Evolutionary conservation across 2,329 filamentous ascomycete species (phyloP).

Genomic region (Claviceps sp.): DNA sequence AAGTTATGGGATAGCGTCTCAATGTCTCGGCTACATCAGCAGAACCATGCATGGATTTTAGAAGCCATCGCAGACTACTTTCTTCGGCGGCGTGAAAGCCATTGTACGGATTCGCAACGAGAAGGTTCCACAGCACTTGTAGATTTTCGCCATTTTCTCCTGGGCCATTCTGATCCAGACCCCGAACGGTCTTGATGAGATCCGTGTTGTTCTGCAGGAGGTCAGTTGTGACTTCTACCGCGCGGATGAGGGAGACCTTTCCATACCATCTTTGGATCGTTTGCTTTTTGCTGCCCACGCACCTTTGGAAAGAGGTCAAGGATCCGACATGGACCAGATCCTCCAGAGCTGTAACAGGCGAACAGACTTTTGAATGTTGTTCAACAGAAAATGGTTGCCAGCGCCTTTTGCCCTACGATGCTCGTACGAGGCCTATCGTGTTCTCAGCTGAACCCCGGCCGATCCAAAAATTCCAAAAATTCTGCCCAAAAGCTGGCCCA

Average conservation of each 20-base stretch:
- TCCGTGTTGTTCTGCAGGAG: conserved; percentile 17
- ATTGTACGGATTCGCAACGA: conserved; percentile 28
- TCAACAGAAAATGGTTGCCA: not conserved
- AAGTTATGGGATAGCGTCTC: conserved; percentile 42
- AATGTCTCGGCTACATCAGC: conserved; percentile 35
- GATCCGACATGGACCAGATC: not conserved
- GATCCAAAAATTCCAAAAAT: conserved; percentile 28
- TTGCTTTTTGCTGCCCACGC: not conserved
- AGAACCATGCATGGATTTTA: conserved; percentile 44
- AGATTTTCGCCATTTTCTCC: conserved; percentile 33
- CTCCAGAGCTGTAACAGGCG: not conserved
- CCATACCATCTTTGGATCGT: conserved; percentile 2
- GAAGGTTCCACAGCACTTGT: conserved; percentile 32
- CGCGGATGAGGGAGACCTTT: not conserved
- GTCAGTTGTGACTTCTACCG: not conserved
- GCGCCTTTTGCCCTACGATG: too few relatives aligned
- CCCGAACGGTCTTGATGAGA: conserved; percentile 39
- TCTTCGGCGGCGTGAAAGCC: conserved; percentile 41
- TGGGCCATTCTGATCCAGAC: conserved; percentile 39
- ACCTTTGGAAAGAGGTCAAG: not conserved
- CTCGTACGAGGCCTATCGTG: too few relatives aligned
- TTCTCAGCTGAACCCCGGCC: not conserved
- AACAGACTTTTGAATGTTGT: not conserved
- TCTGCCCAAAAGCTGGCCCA: conserved; percentile 20
- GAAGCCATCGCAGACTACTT: conserved; percentile 47